Evolutionary conservation across 352 stramenopile genomes (phyloP).

Genomic region (Phytophthora sp.): DNA sequence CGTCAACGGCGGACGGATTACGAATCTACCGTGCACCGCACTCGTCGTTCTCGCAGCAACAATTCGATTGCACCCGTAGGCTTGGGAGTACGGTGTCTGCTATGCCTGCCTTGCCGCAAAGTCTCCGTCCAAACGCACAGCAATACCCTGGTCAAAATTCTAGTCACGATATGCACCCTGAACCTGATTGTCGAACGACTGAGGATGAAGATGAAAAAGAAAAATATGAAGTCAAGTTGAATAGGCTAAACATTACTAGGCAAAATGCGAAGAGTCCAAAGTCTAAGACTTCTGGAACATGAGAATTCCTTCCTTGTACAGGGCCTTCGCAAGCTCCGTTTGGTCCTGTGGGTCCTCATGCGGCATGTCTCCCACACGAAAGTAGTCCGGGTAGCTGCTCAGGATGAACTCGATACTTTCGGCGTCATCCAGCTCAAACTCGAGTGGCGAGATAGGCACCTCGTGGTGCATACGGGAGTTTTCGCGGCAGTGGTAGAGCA

Average conservation of each 20-base stretch:
- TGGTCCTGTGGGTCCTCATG: constrained; percentile 79
- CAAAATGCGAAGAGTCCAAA: background rate
- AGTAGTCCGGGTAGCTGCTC: constrained; percentile 76
- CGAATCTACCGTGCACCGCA: too few relatives aligned
- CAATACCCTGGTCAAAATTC: too few relatives aligned
- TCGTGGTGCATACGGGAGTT: constrained; percentile 83
- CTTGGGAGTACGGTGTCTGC: too few relatives aligned
- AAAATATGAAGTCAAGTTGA: constrained; percentile 17
- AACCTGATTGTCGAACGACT: too few relatives aligned
- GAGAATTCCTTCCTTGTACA: constrained; percentile 82
- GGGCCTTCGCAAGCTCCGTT: constrained; percentile 65
- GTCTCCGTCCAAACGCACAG: too few relatives aligned
- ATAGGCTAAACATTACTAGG: constrained; percentile 5
- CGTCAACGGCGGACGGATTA: too few relatives aligned
- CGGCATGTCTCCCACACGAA: constrained; percentile 77
- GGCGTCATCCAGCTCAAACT: constrained; percentile 83
- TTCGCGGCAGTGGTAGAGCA: constrained; percentile 83
- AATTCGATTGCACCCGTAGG: too few relatives aligned
- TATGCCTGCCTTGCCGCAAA: too few relatives aligned
- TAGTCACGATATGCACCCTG: too few relatives aligned
- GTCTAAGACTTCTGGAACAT: constrained; percentile 71
- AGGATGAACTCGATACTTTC: constrained; percentile 84
- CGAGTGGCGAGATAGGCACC: constrained; percentile 66
- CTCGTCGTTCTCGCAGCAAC: too few relatives aligned
- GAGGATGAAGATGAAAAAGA: too few relatives aligned